Evolutionary conservation across 768 basidiomycete species (phyloP), one percentile per base, ranked within the genome.

Genomic region (Albatrellus ellisii): DNA sequence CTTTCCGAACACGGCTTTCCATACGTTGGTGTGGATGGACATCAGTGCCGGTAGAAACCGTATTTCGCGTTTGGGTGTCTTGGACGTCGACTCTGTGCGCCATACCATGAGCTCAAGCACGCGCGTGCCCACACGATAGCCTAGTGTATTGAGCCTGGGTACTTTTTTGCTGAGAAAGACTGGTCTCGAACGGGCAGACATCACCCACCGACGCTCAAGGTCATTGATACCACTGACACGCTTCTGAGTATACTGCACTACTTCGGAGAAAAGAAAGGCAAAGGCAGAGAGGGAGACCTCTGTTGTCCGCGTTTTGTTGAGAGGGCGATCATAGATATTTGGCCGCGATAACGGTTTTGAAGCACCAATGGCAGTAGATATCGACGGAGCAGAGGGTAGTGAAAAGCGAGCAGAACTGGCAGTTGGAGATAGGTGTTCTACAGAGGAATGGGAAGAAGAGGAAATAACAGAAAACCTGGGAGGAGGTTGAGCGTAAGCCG

Each of bases 231-330:
- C 94, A 52, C 75, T 77, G 39, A 97, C 94, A 40, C 90, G 76
- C 55, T 88, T 91, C 64, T 98, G 95, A 1, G 89, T 94, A 62
- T 98, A 98, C 59, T 91, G 83, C 1, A 99, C 81, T 10, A 91
- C 68, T 62, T 98, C 92, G 4, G 85, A 84, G 61, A 97, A 91
- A 44, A 98, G 69, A 57, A 95, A 98, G 0, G 83, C 60, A 57
- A 88, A 91, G 1, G 90, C 83, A 2, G 80, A 71, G 4, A 78
- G 68, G 12, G 85, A 83, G 39, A 94, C 87, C 57, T 98, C 94
- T 20, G 79, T 62, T 10, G 75, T 70, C 32, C 86, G 77, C 2
- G 86, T 79, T 68, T 91, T 94, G 68, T 85, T 89, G 51, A 95
- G 68, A 36, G 73, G 78, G 44, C 91, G 72, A 54, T 97, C 94